Base-by-base conservation (phyloP, 2,329 filamentous ascomycete species). In the Alternaria sp. region DNA sequence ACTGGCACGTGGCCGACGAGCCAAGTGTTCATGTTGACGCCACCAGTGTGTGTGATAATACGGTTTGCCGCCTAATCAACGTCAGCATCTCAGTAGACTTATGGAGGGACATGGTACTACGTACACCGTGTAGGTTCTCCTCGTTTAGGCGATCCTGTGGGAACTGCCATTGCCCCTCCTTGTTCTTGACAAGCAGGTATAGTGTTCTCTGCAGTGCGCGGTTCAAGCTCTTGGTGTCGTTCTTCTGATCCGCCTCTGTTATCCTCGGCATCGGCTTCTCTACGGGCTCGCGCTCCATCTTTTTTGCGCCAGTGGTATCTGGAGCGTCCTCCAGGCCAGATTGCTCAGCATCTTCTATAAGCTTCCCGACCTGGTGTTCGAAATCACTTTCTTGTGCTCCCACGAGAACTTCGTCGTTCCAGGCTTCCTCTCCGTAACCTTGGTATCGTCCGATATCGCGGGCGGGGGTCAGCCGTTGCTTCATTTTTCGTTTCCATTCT, bases 11-110 rank as follows among this genome's bases (percentile, higher is more conserved):
- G 93, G 62, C 93, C 94, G 53, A 99, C 92, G 70, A 98, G 88
- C 94, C 95, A 99, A 57, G 93, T 97, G 84, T 98, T 98, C 94
- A 99, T 98, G 85, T 99, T 96, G 63, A 92, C 82, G 60, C 95
- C 95, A 10, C 90, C 93, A 4, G 92, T 85, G 72, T 92, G 85
- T 54, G 90, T 84, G 25, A 98, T 85, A 56, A 93, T 89, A 62
- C 93, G 87, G 75, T 93, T 87, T 38, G 94, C 93, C 45, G 92
- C 90, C 95, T 99, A 71, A 9, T 34, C 41, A n/a, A 58, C 38
- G 57, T 74, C 59, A 74, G 68, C 44, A 18, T 44, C 54, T 43
- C 8, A 27, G 14, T 32, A 9, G 18, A 25, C 34, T 20, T 10
- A 25, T 16, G 27, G 10, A 27, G 25, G 34, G 40, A 8, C 9